Base-by-base conservation (phyloP, 2,329 filamentous ascomycete species). In the Bipolaris cookei region DNA sequence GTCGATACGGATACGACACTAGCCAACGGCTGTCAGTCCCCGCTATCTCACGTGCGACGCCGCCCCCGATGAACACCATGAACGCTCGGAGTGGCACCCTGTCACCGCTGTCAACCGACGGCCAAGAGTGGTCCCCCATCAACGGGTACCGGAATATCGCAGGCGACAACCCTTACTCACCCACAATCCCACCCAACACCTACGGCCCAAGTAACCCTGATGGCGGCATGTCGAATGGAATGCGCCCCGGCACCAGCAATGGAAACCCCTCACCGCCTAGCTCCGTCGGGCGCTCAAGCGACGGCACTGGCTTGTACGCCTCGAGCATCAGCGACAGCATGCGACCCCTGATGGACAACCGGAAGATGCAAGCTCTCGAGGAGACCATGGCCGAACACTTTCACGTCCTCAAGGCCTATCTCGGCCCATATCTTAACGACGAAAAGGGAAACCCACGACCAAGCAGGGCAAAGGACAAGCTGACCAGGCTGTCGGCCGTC, bases 381-480 rank as follows among this genome's bases (percentile, higher is more conserved):
- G 86, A 88, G 54, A 81, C 90, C 54, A 81, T 97, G 59, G 83
- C 85, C 51, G 89, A 95, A 69, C 94, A 97, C 78, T 97, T 97
- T 76, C 76, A 86, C 46, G 86, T 92, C 7, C 83, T 98, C 61
- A 91, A 89, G 77, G 83, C 84, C 67, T 96, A 90, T 72, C 83
- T 97, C 37, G 86, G 86, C 8, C 82, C 84, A 63, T 88, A 86
- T 39, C 84, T 87, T 54, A 88, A 88, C 70, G 90, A 96, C 75
- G 90, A 92, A 66, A 87, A 89, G 72, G 84, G 85, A 44, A 89
- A 89, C 61, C 85, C 87, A 47, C 89, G 88, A 49, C 88, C 91
- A 25, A 97, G 96, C 78, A 90, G 93, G 78, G 95, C 95, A 54
- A 89, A 93, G 71, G 95, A 98, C 78, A 99, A 99, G 82, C 84